phyloP scores from a whole-genome alignment of 2,329 filamentous ascomycete genomes.

The Pyrenophora graminea region DNA sequence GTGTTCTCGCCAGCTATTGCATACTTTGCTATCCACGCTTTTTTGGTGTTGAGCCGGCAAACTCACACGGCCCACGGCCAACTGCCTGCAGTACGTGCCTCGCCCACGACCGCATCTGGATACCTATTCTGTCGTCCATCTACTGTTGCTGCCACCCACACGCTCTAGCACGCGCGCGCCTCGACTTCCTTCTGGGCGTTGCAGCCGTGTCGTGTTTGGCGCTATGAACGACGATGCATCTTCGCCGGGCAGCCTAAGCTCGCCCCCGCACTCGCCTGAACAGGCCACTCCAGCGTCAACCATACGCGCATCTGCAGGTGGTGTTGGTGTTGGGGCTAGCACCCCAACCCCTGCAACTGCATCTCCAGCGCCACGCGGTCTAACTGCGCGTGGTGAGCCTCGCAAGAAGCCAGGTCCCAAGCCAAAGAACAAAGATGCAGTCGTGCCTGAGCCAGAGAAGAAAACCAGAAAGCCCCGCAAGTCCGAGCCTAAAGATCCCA shows the following conservation, averaged over 20 bases:
- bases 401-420: slow-evolving; percentile 53
- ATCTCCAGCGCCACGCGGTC: slow-evolving; percentile 35
- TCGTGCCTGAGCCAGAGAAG: slow-evolving; percentile 46
- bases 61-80: slow-evolving; percentile 16
- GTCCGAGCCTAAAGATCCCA: slow-evolving; percentile 56
- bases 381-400: slow-evolving; percentile 43
- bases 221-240: slow-evolving; percentile 43
- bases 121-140: not conserved
- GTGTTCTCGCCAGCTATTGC: slow-evolving; percentile 40
- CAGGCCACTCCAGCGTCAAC: slow-evolving; percentile 41
- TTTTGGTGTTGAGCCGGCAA: slow-evolving; percentile 43
- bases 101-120: not conserved
- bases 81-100: not conserved
- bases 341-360: slow-evolving; percentile 38
- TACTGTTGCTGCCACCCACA: not conserved
- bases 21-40: slow-evolving; percentile 26
- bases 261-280: slow-evolving; percentile 46
- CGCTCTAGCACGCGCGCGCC: not conserved
- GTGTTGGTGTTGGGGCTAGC: slow-evolving; percentile 39
- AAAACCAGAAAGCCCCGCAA: slow-evolving; percentile 53
- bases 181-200: not conserved
- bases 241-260: slow-evolving; percentile 45
- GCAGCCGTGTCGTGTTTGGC: slow-evolving; percentile 19
- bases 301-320: slow-evolving; percentile 33
- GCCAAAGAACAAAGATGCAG: slow-evolving; percentile 44